A percentile compares a stretch with the other conserved stretches of the same genome.
These are phyloP conservation scores for Globisporangium recalcitrans DNA, from an alignment of 352 stramenopile species.

Conservation along the genomic window DNA sequence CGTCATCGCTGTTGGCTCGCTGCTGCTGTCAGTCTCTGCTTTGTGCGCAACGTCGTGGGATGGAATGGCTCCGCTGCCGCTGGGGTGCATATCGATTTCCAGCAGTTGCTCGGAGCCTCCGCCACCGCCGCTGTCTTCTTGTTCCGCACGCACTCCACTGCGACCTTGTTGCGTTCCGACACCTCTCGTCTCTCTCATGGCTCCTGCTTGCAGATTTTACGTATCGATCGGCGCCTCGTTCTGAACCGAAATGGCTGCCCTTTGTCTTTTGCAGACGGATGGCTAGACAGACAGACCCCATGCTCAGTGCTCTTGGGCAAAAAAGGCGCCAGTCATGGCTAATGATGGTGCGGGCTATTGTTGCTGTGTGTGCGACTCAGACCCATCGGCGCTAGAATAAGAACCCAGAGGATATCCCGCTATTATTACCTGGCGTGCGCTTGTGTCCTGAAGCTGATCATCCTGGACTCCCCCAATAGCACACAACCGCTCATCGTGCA, in stretches of 20 bases:
- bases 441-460: background rate
- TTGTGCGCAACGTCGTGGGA: background rate
- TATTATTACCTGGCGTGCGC: constrained; percentile 4
- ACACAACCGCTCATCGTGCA: too few relatives aligned
- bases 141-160: background rate
- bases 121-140: background rate
- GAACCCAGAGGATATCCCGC: background rate
- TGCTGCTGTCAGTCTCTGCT: background rate
- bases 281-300: background rate
- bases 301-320: too few relatives aligned
- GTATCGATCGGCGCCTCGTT: background rate
- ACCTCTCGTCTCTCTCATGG: background rate
- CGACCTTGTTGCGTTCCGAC: background rate
- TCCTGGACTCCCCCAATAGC: background rate
- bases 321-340: too few relatives aligned
- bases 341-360: too few relatives aligned
- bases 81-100: background rate
- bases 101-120: background rate
- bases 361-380: constrained; percentile 1
- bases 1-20: background rate
- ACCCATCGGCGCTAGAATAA: background rate
- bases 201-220: background rate
- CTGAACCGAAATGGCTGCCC: constrained; percentile 6
- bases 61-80: background rate
- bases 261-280: background rate